Base-by-base conservation (phyloP, 768 basidiomycete species). In the Gelatoporia subvermispora region DNA sequence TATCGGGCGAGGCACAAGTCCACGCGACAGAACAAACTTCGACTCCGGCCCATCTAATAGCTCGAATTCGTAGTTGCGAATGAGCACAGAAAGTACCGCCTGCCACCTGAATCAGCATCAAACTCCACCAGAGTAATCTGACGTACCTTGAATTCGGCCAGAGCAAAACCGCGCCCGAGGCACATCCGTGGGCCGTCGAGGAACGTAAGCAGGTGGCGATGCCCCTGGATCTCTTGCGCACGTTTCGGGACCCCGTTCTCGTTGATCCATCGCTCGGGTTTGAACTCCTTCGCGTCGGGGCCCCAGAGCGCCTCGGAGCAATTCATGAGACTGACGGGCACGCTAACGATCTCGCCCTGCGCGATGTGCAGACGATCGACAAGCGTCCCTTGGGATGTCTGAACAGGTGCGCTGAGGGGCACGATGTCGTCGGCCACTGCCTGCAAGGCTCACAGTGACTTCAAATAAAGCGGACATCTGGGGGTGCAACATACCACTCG, bases 131-230 rank as follows among this genome's bases (percentile, higher is more conserved):
- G 18, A 4, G 10, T 18, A 18, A 8, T 13, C 15, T 11, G 3
- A 42, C 54, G 21, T 36, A 73, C 73, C 67, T 74, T 74, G 48
- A 72, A 60, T 48, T 72, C 67, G 0, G 68, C 63, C 20, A 73
- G 45, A 2, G 73, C 72, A 48, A 76, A 75, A 15, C 57, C 58
- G 34, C 67, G 70, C 10, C 76, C 76, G 8, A 75, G 60, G 49
- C 76, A 77, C 16, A 60, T 65, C 28, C 73, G 60, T 2, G 67
- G 65, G 1, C 76, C 77, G 35, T 77, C 75, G 0, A 67, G 56
- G 54, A 76, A 78, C 2, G 71, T 70, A 45, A 72, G 60, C 1
- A 75, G 43, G 35, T 76, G 74, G 11, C 63, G 59, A 25, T 69
- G 65, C 0, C 70, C 68, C 34, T 66, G 67, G 34, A 72, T 55